phyloP scores from a whole-genome alignment of 208 protist genomes.

The Acanthamoeba culbertsoni region DNA sequence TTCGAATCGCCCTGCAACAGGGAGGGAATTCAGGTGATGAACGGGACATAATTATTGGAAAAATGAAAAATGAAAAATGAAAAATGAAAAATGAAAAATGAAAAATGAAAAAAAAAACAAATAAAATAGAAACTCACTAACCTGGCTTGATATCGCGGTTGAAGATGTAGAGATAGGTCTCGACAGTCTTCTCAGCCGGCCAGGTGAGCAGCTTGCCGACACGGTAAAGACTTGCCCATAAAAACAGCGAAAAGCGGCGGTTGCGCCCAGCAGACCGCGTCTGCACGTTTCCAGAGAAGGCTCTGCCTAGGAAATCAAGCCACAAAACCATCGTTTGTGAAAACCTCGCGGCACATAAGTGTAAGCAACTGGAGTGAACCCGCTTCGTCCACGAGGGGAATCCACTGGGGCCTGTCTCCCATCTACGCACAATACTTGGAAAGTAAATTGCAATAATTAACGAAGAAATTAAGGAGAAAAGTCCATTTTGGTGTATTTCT shows the following conservation, averaged over 20 bases:
- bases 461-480: too few species aligned
- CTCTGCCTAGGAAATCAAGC: background rate
- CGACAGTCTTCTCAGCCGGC: background rate
- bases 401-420: too few species aligned
- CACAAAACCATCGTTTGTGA: background rate
- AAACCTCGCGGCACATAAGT: too few species aligned
- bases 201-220: background rate
- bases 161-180: conserved; percentile 24
- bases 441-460: too few species aligned
- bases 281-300: background rate
- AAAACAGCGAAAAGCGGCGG: background rate
- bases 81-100: background rate
- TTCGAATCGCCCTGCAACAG: background rate
- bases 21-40: background rate
- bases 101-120: background rate
- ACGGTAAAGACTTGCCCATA: background rate
- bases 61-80: background rate
- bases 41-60: too few species aligned
- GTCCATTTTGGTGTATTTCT: too few species aligned
- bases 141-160: background rate
- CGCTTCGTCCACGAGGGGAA: too few species aligned
- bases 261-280: background rate
- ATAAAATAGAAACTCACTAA: too few species aligned
- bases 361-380: background rate
- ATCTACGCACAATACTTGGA: too few species aligned